Evolutionary conservation across 73 alveolate species (phyloP).

Genomic region (Paramecium biaurelia): DNA sequence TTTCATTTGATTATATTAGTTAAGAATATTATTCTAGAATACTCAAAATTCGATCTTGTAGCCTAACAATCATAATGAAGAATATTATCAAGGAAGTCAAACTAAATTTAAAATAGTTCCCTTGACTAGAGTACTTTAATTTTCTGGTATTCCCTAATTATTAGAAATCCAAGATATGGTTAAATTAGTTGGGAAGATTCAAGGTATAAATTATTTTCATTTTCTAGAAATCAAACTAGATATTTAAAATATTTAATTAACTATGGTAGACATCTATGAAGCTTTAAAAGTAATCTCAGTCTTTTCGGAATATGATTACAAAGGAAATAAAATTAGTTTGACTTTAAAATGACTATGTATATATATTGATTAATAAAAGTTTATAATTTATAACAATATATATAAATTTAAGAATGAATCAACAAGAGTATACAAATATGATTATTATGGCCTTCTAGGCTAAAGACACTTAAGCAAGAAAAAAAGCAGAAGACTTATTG

Average conservation of each 20-base stretch:
- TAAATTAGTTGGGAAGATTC: not conserved
- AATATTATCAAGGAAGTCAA: not conserved
- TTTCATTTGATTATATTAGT: not conserved
- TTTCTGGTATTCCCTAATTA: not conserved
- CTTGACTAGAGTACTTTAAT: not conserved
- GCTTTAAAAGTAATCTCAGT: conserved; percentile 37
- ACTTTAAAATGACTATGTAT: not conserved
- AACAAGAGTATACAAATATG: not conserved
- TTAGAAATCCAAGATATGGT: conserved; percentile 24
- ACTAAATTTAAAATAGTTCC: not conserved
- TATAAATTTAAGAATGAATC: not conserved
- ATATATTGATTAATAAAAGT: not conserved
- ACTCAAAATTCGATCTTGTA: not conserved
- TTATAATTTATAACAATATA: not conserved
- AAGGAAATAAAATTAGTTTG: not conserved
- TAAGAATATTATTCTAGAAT: not conserved
- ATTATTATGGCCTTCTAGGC: not conserved
- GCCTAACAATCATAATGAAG: not conserved
- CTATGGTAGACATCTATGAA: conserved; percentile 14
- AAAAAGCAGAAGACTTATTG: not conserved
- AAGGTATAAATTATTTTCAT: not conserved
- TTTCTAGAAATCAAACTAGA: not conserved
- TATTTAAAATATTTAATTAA: not conserved
- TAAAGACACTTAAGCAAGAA: not conserved
- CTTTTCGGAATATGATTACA: conserved; percentile 38